Evolutionary conservation across 148 eudicot species (phyloP), one percentile per base, ranked within the genome.

Genomic region (Fagopyrum esculentum): DNA sequence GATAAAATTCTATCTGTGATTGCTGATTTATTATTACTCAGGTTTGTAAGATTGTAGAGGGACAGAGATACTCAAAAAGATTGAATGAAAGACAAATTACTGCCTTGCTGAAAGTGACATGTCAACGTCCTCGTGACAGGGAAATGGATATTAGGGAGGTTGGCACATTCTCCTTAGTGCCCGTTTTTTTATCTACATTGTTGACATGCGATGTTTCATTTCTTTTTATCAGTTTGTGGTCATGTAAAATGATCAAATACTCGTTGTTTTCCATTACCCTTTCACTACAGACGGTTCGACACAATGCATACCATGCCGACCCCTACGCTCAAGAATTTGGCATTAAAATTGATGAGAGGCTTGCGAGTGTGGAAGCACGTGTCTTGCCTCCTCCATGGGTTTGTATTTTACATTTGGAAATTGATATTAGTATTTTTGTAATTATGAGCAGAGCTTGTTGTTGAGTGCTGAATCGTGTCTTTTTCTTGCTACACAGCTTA

Each of bases 1-100:
- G 40, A 19, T 49, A n/a, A 72, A 48, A 45, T 5, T 46, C 9
- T 30, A 30, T 72, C 69, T 15, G 22, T 72, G 54, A 75, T 73
- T 73, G 66, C 29, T 16, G 46, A 48, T 76, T 59, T 30, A 61
- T 59, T 30, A 61, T 69, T 30, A n/a, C 54, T 45, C 64, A 88
- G 93, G 96, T 91, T 10, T 92, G 98, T 78, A 92, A 90, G 79
- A 92, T 92, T 77, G 96, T 92, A 8, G 93, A 87, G 81, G 98
- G 98, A 2, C 98, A 92, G 78, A 74, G 98, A 51, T 92, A 92
- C 75, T 88, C 98, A 0, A 92, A 92, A 74, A 81, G 96, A 75
- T 70, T 92, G 81, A 90, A 89, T 83, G 93, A 90, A 63, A 85
- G 87, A 45, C 98, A 92, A 76, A 90, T 92, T 9, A 92, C 98